phyloP scores from a whole-genome alignment of 495 filamentous ascomycete genomes.

The Hyaloscypha finlandica region DNA sequence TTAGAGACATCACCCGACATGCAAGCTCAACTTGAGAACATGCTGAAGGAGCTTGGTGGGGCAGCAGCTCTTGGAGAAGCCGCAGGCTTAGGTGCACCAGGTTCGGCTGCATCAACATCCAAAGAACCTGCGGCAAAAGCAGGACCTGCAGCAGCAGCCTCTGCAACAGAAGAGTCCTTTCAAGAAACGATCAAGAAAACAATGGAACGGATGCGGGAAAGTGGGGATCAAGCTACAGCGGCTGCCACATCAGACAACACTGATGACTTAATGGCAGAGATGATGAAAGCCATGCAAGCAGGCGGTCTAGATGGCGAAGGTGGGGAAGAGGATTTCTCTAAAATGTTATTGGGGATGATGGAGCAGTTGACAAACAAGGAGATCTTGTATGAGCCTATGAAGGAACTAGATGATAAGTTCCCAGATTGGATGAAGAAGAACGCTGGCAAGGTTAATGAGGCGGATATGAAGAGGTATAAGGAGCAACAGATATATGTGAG shows the following conservation, averaged over 20 bases:
- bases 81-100: conserved; percentile 16
- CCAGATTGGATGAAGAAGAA: conserved; percentile 86
- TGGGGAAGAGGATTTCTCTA: conserved; percentile 83
- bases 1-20: conserved; percentile 74
- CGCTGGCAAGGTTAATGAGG: conserved; percentile 56
- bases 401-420: conserved; percentile 90
- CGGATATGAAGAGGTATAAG: conserved; percentile 77
- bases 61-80: conserved; percentile 41
- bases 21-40: conserved; percentile 80
- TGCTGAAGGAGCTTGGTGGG: conserved; percentile 75
- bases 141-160: conserved; percentile 33
- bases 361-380: conserved; percentile 98
- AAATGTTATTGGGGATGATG: conserved; percentile 97
- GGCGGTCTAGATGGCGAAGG: conserved; percentile 62
- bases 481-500: conserved; percentile 79
- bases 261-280: conserved; percentile 80
- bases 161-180: conserved; percentile 65
- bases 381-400: conserved; percentile 98
- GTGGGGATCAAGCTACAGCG: conserved; percentile 77
- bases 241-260: conserved; percentile 67
- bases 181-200: conserved; percentile 88
- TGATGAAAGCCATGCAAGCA: conserved; percentile 80
- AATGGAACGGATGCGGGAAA: conserved; percentile 91
- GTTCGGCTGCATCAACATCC: conserved; percentile 26
- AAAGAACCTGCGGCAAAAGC: conserved; percentile 24